Evolutionary conservation across 805 yeast genomes (phyloP), one percentile per base, ranked within the genome.

Genomic region (Spathaspora girioi): DNA sequence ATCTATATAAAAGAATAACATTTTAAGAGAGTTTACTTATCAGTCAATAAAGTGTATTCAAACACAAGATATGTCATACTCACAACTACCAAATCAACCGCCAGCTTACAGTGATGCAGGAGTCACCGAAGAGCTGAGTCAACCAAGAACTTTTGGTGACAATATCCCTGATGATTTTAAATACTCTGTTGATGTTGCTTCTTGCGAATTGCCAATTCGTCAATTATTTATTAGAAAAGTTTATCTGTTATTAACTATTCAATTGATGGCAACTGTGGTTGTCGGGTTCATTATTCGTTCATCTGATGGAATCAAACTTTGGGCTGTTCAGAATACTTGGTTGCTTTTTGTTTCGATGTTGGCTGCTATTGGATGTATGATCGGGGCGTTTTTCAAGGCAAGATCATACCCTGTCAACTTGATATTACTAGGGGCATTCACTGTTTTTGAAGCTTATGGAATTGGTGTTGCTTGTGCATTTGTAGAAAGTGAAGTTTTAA

Each of bases 171-270:
- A 89, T 58, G 96, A 89, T 67, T 90, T 89, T 80, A 90, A 89
- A 65, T 89, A 85, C 67, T 81, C 87, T 35, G 86, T 87, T 6
- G 78, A 80, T 48, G 96, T 90, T 20, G 81, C 90, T 3, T 83
- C 87, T 31, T 89, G 96, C 68, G 88, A 86, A 52, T 70, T 88
- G 48, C 82, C 86, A 14, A 76, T 90, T 40, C 81, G 97, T 59
- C 87, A 86, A 56, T 77, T 83, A 65, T 90, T 90, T 59, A 72
- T 88, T 58, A 78, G 91, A 53, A 87, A 87, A 62, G 97, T 90
- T 8, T 91, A 89, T 67, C 73, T 89, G 5, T 75, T 91, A 45
- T 75, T 90, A 47, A 66, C 83, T 11, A 68, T 78, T 5, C 97
- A 90, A 67, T 64, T 90, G 38, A 64, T 83, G 29, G 68, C 75